phyloP scores from a whole-genome alignment of 1,284 basidiomycete genomes.

The Rhodotorula sp. region DNA sequence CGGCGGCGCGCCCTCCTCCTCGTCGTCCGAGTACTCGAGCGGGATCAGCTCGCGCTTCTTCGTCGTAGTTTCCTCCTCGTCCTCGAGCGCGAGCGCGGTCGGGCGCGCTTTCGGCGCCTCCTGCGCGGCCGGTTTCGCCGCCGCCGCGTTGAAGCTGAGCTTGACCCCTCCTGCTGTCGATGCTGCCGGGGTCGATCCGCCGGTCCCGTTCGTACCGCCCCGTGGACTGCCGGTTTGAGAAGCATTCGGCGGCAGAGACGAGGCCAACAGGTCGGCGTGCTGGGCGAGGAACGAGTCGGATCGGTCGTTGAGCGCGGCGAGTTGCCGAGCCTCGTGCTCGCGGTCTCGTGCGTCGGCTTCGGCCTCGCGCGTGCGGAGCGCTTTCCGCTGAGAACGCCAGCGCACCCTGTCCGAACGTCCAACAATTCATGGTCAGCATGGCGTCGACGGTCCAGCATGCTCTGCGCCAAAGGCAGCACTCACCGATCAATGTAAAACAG shows the following conservation, averaged over 20 bases:
- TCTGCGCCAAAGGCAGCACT: too few relatives aligned
- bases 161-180: slow-evolving; percentile 17
- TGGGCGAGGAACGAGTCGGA: slow-evolving; percentile 46
- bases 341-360: slow-evolving; percentile 46
- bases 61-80: slow-evolving; percentile 46
- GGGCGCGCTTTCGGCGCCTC: slow-evolving; percentile 26
- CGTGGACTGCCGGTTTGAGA: background rate
- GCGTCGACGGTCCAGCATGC: too few relatives aligned
- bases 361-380: slow-evolving; percentile 43
- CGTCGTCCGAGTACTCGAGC: slow-evolving; percentile 47
- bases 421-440: background rate
- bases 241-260: slow-evolving; percentile 23
- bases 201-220: slow-evolving; percentile 2
- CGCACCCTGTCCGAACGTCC: slow-evolving; percentile 25
- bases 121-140: slow-evolving; percentile 24
- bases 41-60: slow-evolving; percentile 46
- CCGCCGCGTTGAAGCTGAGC: slow-evolving; percentile 30
- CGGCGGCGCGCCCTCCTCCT: slow-evolving; percentile 29
- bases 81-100: slow-evolving; percentile 40
- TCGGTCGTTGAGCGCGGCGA: slow-evolving; percentile 43
- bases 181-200: background rate
- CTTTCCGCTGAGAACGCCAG: slow-evolving; percentile 44
- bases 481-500: slow-evolving; percentile 39
- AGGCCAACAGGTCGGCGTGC: slow-evolving; percentile 44
- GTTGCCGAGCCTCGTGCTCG: slow-evolving; percentile 43